Evolutionary conservation across 139 green algal species (phyloP).

Genomic region (Asterochloris erici): DNA sequence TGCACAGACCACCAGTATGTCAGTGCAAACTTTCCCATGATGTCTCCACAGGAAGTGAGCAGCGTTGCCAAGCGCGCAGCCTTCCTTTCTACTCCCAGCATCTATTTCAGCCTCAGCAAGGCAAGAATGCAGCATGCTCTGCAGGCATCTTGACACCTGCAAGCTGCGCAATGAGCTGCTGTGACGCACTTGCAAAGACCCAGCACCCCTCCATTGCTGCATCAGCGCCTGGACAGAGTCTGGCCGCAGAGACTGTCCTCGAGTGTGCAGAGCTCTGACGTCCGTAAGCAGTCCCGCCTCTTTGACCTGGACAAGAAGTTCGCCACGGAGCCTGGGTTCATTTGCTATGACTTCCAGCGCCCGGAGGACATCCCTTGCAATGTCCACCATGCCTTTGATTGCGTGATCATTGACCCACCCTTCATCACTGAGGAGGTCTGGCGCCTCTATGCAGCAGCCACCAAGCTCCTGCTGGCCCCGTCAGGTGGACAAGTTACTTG

Average conservation of each 20-base stretch:
- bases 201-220: not conserved
- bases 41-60: slow-evolving; percentile 34
- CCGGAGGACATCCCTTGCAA: slow-evolving; percentile 43
- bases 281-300: slow-evolving; percentile 36
- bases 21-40: not conserved
- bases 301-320: slow-evolving; percentile 72
- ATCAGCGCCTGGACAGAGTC: not conserved
- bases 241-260: not conserved
- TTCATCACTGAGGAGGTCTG: slow-evolving; percentile 77
- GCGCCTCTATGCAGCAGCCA: slow-evolving; percentile 55
- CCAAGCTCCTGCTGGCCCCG: slow-evolving; percentile 46
- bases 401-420: slow-evolving; percentile 60
- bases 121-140: slow-evolving; percentile 5
- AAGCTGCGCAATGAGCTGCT: too few species aligned
- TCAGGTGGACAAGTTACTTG: not conserved
- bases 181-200: not conserved
- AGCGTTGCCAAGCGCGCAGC: slow-evolving; percentile 19
- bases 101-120: slow-evolving; percentile 61
- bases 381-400: slow-evolving; percentile 61
- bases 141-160: not conserved
- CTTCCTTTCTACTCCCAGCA: slow-evolving; percentile 61
- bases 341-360: slow-evolving; percentile 68
- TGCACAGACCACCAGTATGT: not conserved
- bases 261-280: slow-evolving; percentile 24
- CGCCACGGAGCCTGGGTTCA: slow-evolving; percentile 48